phyloP scores from a whole-genome alignment of 306 rosid genomes.

The Trifolium pratense region DNA sequence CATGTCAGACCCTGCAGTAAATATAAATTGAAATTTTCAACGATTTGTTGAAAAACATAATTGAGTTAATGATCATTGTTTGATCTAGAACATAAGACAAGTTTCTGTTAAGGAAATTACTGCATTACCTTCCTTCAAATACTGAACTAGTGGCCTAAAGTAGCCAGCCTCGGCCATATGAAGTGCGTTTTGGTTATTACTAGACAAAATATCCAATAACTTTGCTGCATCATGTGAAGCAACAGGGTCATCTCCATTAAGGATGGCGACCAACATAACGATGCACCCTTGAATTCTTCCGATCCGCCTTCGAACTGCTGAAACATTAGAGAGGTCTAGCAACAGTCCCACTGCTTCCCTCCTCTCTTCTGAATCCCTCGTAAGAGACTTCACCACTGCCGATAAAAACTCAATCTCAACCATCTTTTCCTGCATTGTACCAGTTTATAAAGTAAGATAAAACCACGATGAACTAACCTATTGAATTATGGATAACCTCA shows the following conservation, averaged over 20 bases:
- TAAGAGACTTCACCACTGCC: constrained; percentile 70
- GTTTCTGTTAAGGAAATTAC: constrained; percentile 28
- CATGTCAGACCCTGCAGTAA: constrained; percentile 85
- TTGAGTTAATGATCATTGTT: constrained; percentile 21
- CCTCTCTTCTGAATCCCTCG: constrained; percentile 78
- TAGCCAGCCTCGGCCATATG: constrained; percentile 97
- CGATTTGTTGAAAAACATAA: background rate
- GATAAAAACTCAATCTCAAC: constrained; percentile 65
- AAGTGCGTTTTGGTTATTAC: constrained; percentile 85
- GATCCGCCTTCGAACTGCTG: constrained; percentile 63
- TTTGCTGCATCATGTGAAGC: constrained; percentile 72
- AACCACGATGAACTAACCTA: background rate
- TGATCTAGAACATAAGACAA: constrained; percentile 3
- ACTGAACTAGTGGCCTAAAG: constrained; percentile 77
- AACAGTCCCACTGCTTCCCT: constrained; percentile 81
- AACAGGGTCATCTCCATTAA: constrained; percentile 70
- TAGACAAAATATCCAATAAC: constrained; percentile 70
- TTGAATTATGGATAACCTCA: too few species aligned
- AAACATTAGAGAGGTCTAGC: constrained; percentile 67
- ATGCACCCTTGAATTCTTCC: constrained; percentile 92
- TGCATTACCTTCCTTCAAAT: constrained; percentile 73
- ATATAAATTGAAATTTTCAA: constrained; percentile 36
- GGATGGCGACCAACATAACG: constrained; percentile 79
- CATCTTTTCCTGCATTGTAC: constrained; percentile 80
- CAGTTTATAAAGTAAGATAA: constrained; percentile 42